These are phyloP conservation scores for Hymenoscyphus occultus DNA, from an alignment of 2,329 filamentous ascomycete genomes.

Conservation along the genomic window DNA sequence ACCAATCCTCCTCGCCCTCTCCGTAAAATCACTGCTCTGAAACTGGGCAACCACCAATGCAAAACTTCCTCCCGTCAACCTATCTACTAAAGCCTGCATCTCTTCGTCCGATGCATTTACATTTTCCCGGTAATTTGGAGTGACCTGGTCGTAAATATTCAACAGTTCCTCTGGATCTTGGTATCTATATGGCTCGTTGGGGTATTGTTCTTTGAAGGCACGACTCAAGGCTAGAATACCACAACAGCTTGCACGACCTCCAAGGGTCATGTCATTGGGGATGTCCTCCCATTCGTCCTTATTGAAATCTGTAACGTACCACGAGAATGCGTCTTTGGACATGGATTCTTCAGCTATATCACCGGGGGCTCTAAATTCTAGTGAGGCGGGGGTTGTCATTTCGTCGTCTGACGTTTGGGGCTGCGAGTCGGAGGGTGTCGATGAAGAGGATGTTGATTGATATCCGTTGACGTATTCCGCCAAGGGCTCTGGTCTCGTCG, in stretches of 20 bases:
- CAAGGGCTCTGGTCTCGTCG: too few relatives aligned
- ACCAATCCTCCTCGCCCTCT: not conserved
- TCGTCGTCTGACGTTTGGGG: not conserved
- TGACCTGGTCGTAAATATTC: not conserved
- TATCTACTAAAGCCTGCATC: not conserved
- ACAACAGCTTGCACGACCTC: not conserved
- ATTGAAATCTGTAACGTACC: constrained; percentile 6
- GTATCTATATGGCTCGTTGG: not conserved
- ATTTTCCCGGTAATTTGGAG: not conserved
- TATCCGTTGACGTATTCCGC: too few relatives aligned
- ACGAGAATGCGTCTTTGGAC: not conserved
- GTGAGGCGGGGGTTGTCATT: not conserved
- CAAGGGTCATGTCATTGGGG: not conserved
- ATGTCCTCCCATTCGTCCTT: not conserved
- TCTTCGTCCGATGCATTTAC: constrained; percentile 5
- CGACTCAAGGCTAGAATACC: not conserved
- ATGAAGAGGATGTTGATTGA: not conserved
- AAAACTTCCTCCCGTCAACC: not conserved
- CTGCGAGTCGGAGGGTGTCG: not conserved
- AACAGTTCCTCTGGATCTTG: not conserved
- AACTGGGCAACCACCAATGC: not conserved
- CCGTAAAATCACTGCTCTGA: not conserved
- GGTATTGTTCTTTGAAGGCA: constrained; percentile 5
- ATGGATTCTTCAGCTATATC: not conserved
- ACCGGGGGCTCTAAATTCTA: not conserved